Conservation (phyloP, 495 filamentous ascomycete genomes). For the Xylaria scruposa region DNA sequence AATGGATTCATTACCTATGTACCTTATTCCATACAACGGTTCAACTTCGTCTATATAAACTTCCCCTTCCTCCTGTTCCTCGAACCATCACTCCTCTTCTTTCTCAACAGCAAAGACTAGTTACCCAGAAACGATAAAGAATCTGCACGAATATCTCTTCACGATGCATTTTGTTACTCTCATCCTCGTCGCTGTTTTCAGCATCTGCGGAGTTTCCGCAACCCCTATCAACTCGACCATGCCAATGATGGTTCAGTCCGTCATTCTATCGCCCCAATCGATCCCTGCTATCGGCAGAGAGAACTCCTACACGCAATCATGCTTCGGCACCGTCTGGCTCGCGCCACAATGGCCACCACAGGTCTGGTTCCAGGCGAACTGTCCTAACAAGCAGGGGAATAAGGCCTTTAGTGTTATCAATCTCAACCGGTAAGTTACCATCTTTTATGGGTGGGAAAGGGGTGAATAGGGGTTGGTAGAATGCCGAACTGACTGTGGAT, state of each 20-base stretch:
- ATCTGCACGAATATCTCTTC: neutral
- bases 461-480: neutral
- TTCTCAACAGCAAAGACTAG: neutral
- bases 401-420: neutral
- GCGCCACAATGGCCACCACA: neutral
- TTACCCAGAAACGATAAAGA: neutral
- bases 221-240: neutral
- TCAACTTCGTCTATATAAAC: neutral
- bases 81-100: neutral
- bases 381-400: neutral
- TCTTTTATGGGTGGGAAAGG: neutral
- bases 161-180: neutral
- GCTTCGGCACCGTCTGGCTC: neutral
- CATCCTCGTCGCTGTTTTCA: neutral
- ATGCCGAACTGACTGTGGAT: neutral
- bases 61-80: neutral
- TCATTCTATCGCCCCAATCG: neutral
- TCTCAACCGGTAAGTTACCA: slow-evolving; percentile 7
- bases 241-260: neutral
- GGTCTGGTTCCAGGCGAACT: slow-evolving; percentile 4
- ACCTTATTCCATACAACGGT: neutral
- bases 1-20: neutral
- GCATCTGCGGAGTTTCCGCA: neutral
- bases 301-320: neutral
- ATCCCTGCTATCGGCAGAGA: neutral